Evolutionary conservation across 331 rosid genomes (phyloP).

Genomic region (Pyrus hybrid): DNA sequence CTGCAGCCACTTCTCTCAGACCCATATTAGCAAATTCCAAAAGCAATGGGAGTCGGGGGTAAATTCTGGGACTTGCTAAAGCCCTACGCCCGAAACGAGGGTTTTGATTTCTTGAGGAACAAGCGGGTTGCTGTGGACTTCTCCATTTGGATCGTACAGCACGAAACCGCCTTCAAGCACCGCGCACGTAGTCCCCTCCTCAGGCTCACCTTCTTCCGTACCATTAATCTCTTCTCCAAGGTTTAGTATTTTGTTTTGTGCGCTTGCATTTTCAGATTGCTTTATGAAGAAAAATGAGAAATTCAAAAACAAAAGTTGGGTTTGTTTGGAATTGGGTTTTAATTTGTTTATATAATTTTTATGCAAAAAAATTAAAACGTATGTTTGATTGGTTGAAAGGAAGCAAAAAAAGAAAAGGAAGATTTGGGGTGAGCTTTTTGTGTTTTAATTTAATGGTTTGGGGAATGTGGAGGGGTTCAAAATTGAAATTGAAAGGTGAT

Average conservation of each 20-base stretch:
- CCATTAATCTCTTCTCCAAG: conserved; percentile 80
- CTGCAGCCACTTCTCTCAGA: not conserved
- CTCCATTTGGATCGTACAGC: no score
- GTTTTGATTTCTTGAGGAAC: no score
- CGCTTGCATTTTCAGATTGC: not conserved
- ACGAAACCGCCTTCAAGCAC: conserved; percentile 53
- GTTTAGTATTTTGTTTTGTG: conserved; percentile 10
- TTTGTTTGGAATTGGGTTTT: not conserved
- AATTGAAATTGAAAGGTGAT: not conserved
- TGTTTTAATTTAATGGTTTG: not conserved
- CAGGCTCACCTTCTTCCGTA: conserved; percentile 73
- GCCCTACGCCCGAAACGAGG: no score
- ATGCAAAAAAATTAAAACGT: not conserved
- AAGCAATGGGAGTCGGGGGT: no score
- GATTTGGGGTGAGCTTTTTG: not conserved
- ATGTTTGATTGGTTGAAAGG: not conserved
- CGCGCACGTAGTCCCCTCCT: conserved; percentile 56
- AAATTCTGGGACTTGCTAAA: no score
- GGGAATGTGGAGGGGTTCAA: not conserved
- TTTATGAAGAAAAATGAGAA: not conserved
- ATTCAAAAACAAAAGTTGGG: not conserved
- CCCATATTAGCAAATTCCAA: conserved; percentile 8
- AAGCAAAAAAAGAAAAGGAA: not conserved
- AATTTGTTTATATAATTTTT: not conserved
- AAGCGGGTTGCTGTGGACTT: no score